Evolutionary conservation across 108 stramenopile genomes (phyloP).

Genomic region (Cyclotella baltica): DNA sequence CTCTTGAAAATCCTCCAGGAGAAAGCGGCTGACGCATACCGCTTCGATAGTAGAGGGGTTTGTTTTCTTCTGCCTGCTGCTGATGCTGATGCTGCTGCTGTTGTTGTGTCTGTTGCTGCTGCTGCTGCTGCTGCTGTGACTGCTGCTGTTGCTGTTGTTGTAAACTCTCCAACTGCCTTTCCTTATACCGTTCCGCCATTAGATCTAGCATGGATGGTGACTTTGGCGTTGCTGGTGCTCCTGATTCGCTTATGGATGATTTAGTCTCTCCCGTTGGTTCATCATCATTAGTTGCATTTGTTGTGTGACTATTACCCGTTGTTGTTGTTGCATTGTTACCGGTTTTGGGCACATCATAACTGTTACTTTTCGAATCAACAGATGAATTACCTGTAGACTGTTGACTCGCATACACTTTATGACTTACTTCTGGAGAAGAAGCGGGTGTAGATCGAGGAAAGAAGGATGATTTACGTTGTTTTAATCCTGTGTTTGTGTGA

Average conservation of each 20-base stretch:
- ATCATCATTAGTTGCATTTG: too few relatives aligned
- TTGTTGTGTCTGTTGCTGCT: constrained; percentile 9
- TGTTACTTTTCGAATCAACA: too few relatives aligned
- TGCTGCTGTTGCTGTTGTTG: background rate
- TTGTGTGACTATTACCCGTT: too few relatives aligned
- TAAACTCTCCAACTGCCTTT: background rate
- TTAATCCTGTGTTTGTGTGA: too few relatives aligned
- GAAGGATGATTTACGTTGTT: constrained; percentile 26
- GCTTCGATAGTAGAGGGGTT: constrained; percentile 12
- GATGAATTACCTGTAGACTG: background rate
- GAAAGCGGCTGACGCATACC: background rate
- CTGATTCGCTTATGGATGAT: too few relatives aligned
- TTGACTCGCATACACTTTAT: background rate
- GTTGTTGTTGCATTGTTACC: too few relatives aligned
- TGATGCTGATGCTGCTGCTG: constrained; percentile 14
- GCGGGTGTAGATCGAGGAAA: constrained; percentile 22
- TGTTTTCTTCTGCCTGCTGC: constrained; percentile 16
- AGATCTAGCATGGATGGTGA: constrained; percentile 13
- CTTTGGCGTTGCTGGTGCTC: background rate
- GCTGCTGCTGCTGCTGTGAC: constrained; percentile 2
- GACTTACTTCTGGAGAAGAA: background rate
- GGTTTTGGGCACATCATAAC: too few relatives aligned
- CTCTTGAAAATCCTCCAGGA: background rate
- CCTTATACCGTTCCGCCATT: constrained; percentile 14
- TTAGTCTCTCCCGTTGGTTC: too few relatives aligned